These are phyloP conservation scores for Dactylellina sp. DNA, from an alignment of 2,329 filamentous ascomycete species.

Conservation along the genomic window DNA sequence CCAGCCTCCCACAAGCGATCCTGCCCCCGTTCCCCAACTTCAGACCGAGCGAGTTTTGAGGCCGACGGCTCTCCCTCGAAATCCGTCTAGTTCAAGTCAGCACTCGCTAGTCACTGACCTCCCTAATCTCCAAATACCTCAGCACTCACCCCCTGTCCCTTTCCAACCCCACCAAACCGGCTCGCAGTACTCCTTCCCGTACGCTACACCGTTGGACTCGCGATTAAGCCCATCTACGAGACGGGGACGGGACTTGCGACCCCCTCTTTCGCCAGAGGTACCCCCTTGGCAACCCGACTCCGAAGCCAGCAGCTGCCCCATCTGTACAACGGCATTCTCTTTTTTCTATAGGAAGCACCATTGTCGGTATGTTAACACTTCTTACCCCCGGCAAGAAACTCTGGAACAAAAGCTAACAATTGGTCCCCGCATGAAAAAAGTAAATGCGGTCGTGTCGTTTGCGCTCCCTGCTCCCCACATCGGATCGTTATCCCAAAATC, in stretches of 20 bases:
- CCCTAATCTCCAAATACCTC: slow-evolving; percentile 40
- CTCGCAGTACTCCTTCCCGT: slow-evolving; percentile 31
- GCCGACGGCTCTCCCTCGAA: slow-evolving; percentile 24
- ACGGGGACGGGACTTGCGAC: slow-evolving; percentile 12
- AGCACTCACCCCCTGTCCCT: slow-evolving; percentile 38
- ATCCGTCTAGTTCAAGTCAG: slow-evolving; percentile 36
- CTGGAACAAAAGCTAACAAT: no score
- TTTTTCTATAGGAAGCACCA: slow-evolving; percentile 61
- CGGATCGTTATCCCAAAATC: slow-evolving; percentile 60
- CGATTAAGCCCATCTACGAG: slow-evolving; percentile 10
- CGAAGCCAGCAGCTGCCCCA: slow-evolving; percentile 58
- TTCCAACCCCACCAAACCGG: slow-evolving; percentile 48
- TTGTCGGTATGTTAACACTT: slow-evolving; percentile 58
- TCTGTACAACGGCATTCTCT: slow-evolving; percentile 59
- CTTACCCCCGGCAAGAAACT: no score
- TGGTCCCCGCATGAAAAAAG: slow-evolving; percentile 28
- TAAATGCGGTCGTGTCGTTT: slow-evolving; percentile 61
- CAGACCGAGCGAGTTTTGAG: slow-evolving; percentile 2
- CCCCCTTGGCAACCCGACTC: slow-evolving; percentile 61
- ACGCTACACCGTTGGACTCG: slow-evolving; percentile 32
- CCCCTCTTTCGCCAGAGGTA: slow-evolving; percentile 47
- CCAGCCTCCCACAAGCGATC: not conserved
- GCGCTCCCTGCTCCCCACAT: slow-evolving; percentile 60
- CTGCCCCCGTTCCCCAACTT: slow-evolving; percentile 2
- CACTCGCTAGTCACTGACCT: slow-evolving; percentile 30